Evolutionary conservation across 805 yeast genomes (phyloP).

Genomic region (Torulaspora quercuum): DNA sequence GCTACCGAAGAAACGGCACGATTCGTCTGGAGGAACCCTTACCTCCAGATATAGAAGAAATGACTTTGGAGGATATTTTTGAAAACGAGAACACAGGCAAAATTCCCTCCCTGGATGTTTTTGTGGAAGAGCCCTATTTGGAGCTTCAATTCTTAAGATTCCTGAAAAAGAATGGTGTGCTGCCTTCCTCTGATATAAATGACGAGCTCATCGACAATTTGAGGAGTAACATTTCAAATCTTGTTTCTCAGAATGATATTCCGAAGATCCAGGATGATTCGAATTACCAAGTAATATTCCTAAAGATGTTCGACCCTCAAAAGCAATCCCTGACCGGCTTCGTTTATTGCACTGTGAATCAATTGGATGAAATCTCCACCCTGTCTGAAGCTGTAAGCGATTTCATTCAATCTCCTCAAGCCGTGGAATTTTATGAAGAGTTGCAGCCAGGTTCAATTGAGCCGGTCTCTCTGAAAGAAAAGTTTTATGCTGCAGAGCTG

Average conservation of each 20-base stretch:
- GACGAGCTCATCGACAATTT: slow-evolving; percentile 25
- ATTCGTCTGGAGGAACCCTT: slow-evolving; percentile 54
- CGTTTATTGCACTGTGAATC: slow-evolving; percentile 53
- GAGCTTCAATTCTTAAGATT: slow-evolving; percentile 24
- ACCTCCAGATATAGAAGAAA: slow-evolving; percentile 25
- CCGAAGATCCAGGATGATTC: slow-evolving; percentile 17
- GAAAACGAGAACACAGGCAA: slow-evolving; percentile 45
- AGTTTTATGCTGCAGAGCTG: slow-evolving; percentile 56
- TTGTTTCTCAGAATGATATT: slow-evolving; percentile 11
- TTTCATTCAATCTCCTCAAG: slow-evolving; percentile 39
- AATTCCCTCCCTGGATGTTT: slow-evolving; percentile 48
- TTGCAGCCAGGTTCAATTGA: slow-evolving; percentile 53
- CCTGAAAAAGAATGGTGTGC: slow-evolving; percentile 18
- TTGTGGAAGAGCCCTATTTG: slow-evolving; percentile 56
- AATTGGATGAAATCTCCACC: slow-evolving; percentile 43
- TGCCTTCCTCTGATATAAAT: slow-evolving; percentile 14
- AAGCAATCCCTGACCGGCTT: slow-evolving; percentile 59
- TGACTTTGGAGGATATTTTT: slow-evolving; percentile 52
- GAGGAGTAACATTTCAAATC: slow-evolving; percentile 18
- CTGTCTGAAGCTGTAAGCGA: slow-evolving; percentile 42
- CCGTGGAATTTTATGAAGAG: slow-evolving; percentile 55
- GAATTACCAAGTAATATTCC: slow-evolving; percentile 38
- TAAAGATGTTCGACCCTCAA: slow-evolving; percentile 64
- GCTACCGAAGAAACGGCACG: slow-evolving; percentile 67
- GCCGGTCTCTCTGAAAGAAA: slow-evolving; percentile 34